Conservation (phyloP, 495 filamentous ascomycete genomes). For the Astrocystis sublimbata region DNA sequence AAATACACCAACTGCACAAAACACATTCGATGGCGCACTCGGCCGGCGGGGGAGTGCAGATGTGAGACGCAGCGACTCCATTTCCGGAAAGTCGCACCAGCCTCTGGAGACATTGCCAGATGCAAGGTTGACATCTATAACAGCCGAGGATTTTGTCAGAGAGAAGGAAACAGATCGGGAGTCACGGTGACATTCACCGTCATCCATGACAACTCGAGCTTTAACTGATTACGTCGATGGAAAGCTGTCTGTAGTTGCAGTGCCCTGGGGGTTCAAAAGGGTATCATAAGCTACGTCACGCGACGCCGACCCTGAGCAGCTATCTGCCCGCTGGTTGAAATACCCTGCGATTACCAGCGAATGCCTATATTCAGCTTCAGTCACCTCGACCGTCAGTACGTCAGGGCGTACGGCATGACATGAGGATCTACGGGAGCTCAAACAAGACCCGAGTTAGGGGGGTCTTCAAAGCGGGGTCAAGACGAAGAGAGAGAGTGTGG, state of each 20-base stretch:
- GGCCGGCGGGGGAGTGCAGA: conserved; percentile 46
- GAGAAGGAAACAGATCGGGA: conserved; percentile 18
- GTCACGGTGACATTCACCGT: conserved; percentile 11
- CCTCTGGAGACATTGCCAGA: conserved; percentile 42
- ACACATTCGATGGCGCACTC: conserved; percentile 40
- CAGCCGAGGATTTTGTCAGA: conserved; percentile 16
- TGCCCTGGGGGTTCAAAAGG: background rate
- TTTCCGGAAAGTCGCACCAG: conserved; percentile 28
- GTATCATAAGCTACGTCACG: background rate
- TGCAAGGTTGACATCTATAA: conserved; percentile 32
- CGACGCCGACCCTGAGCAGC: background rate
- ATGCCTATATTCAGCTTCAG: background rate
- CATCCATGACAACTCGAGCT: background rate
- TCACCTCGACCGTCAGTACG: background rate
- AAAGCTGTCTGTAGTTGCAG: background rate
- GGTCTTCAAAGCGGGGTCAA: background rate
- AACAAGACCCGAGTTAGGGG: background rate
- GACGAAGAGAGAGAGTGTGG: background rate
- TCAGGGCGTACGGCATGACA: background rate
- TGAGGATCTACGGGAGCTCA: background rate
- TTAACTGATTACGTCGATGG: background rate
- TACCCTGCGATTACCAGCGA: background rate
- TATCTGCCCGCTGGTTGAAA: no score
- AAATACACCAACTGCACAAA: conserved; percentile 56
- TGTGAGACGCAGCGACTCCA: conserved; percentile 31